These are phyloP conservation scores for Eleusine indica DNA, from an alignment of 176 grass and related monocot species.

Conservation along the genomic window DNA sequence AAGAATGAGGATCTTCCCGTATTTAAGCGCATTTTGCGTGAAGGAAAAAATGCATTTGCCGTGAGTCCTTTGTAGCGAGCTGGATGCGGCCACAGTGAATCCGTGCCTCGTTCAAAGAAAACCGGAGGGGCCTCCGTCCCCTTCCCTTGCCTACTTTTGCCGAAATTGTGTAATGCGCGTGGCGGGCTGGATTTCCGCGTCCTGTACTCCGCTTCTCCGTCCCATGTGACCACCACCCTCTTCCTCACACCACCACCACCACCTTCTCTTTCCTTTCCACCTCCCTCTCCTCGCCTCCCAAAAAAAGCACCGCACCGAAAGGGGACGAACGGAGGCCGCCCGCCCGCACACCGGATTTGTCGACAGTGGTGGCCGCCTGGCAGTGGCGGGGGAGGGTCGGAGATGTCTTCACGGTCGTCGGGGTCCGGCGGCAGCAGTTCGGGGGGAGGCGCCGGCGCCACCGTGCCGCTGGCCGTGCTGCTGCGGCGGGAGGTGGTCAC, in stretches of 20 bases:
- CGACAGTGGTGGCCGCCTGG: constrained; percentile 9
- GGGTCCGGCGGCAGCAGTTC: constrained; percentile 32
- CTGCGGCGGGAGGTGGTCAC: constrained; percentile 51
- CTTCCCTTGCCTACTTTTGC: constrained; percentile 27
- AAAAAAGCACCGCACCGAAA: constrained; percentile 31
- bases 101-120: background rate
- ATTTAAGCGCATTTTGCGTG: too few relatives aligned
- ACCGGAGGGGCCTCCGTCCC: background rate
- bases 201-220: background rate
- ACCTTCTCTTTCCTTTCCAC: background rate
- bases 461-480: constrained; percentile 62
- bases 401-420: constrained; percentile 55
- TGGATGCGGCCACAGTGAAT: background rate
- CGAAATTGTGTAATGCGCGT: constrained; percentile 52
- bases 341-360: constrained; percentile 28
- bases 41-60: background rate
- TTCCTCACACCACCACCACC: constrained; percentile 18
- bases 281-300: background rate
- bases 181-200: constrained; percentile 62
- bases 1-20: too few relatives aligned
- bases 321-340: constrained; percentile 21
- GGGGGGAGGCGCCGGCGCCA: constrained; percentile 19
- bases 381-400: background rate
- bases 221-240: constrained; percentile 47
- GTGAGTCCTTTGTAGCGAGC: background rate